A percentile compares a stretch with the other conserved stretches of the same genome.
Conservation (phyloP, 495 filamentous ascomycete genomes). For the Xylaria telfairii region DNA sequence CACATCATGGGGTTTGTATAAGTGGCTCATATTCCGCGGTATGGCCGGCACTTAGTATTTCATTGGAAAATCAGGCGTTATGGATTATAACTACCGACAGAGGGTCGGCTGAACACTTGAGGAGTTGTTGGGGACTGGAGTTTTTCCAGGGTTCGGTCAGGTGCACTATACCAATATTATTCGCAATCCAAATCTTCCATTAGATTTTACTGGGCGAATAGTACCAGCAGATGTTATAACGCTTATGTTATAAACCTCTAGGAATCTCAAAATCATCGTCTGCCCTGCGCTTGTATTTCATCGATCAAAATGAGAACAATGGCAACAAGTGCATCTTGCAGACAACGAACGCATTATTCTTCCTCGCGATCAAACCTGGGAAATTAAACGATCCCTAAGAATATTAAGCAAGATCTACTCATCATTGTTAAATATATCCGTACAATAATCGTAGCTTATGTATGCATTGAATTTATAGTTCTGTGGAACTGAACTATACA, state of each 20-base stretch:
- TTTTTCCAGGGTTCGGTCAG: constrained; percentile 5
- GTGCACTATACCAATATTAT: constrained; percentile 25
- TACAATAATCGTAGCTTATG: neutral
- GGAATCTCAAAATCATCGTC: neutral
- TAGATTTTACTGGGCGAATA: neutral
- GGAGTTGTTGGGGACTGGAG: constrained; percentile 5
- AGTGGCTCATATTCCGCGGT: constrained; percentile 9
- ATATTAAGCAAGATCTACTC: neutral
- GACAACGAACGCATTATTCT: neutral
- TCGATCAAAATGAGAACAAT: neutral
- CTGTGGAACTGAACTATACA: constrained; percentile 14
- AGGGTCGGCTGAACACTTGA: constrained; percentile 6
- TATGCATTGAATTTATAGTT: neutral
- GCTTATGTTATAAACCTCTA: neutral
- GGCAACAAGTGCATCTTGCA: neutral
- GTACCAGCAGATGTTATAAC: neutral
- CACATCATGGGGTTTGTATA: constrained; percentile 15
- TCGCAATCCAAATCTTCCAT: constrained; percentile 9
- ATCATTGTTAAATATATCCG: neutral
- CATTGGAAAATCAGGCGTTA: constrained; percentile 24
- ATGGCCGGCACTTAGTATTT: constrained; percentile 6
- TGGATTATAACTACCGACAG: neutral
- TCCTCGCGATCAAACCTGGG: neutral
- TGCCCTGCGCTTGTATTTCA: neutral
- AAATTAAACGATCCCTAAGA: neutral